Base-by-base conservation (phyloP, 2,329 filamentous ascomycete genomes). In the Calycina herbarum region DNA sequence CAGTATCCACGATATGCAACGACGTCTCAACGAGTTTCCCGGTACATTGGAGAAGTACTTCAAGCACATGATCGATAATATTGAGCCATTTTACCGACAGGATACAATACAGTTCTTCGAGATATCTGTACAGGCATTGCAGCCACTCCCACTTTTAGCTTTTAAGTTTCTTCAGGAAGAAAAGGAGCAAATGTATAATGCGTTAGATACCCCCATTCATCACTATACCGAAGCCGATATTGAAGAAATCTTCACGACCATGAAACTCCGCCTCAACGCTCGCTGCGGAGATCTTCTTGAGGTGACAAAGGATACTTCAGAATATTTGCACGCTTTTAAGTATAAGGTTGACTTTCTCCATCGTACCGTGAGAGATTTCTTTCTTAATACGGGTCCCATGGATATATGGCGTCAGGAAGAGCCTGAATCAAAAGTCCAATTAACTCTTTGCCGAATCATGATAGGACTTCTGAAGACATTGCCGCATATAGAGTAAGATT, bases 31-130 rank as follows among this genome's bases (percentile, higher is more conserved):
- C 3, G 17, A 29, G 8, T 31, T 73, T 10, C 74, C 73, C 1
- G 7, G 45, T 7, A 70, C 70, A 27, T 60, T 76, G 6, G 69
- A 75, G 35, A 42, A 59, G 3, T 67, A 69, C 27, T 73, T 73
- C 65, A 24, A 66, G 3, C 66, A 68, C 11, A 72, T 74, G 27
- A 57, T 76, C 1, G 33, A 67, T 1, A 27, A 27, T 24, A 33
- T 60, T 10, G 58, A 60, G 8, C 24, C 20, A 20, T 29, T 60
- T 20, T 60, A 60, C 31, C 20, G 38, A 4, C n/a, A 45, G 13
- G 58, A 60, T 6, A 60, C 38, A n/a, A 33, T 33, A 8, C n/a
- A 24, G 17, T 31, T 24, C 7, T 45, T 60, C 10, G 24, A 45
- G 17, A 42, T 42, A 10, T 10, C 33, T 11, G n/a, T 60, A 10